Evolutionary conservation across 257 asterid species (phyloP).

Genomic region (Jacaranda copaia): DNA sequence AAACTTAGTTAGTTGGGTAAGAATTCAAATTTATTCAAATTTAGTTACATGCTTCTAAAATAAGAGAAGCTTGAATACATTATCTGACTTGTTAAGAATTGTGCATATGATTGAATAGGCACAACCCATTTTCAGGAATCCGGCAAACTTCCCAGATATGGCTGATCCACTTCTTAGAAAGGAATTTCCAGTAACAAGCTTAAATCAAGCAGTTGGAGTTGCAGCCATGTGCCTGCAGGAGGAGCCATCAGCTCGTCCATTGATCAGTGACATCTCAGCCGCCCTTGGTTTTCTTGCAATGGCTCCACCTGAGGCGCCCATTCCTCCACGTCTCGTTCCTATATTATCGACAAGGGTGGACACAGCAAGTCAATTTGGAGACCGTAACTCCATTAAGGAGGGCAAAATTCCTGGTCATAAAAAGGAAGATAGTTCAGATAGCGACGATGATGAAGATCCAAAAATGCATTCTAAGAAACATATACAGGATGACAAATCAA

Average conservation of each 20-base stretch:
- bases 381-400: background rate
- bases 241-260: conserved; percentile 75
- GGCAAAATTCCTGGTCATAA: conserved; percentile 20
- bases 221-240: conserved; percentile 91
- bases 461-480: background rate
- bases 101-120: conserved; percentile 50
- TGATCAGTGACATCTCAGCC: conserved; percentile 71
- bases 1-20: conserved; percentile 69
- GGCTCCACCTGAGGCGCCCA: conserved; percentile 60
- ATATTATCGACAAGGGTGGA: conserved; percentile 40
- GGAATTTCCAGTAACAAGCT: conserved; percentile 52
- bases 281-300: conserved; percentile 67
- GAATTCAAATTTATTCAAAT: conserved; percentile 11
- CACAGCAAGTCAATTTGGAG: conserved; percentile 33
- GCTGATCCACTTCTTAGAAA: conserved; percentile 69
- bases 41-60: background rate
- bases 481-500: conserved; percentile 10
- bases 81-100: conserved; percentile 16
- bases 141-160: conserved; percentile 63
- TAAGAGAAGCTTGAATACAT: background rate
- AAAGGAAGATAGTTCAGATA: conserved; percentile 32
- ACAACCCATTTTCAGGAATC: conserved; percentile 68
- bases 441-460: conserved; percentile 36
- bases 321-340: conserved; percentile 53
- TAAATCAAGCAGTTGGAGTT: conserved; percentile 80